Evolutionary conservation across 2,329 filamentous ascomycete genomes (phyloP).

Genomic region (Calonectria henricotiae): DNA sequence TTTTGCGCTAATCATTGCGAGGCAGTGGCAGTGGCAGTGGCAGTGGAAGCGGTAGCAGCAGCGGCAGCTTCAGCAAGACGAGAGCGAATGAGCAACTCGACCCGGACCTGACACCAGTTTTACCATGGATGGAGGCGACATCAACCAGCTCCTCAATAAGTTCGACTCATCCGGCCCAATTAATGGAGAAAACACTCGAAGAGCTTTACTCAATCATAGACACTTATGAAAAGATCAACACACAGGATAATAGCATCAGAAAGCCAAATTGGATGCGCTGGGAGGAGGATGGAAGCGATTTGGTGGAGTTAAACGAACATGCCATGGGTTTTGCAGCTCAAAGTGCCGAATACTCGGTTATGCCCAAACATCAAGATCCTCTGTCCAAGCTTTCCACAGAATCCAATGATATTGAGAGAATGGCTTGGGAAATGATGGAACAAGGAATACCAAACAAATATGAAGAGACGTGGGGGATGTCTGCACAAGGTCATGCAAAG

Average conservation of each 20-base stretch:
- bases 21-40: conserved; percentile 25
- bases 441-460: conserved; percentile 44
- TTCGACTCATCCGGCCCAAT: conserved; percentile 25
- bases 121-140: conserved; percentile 44
- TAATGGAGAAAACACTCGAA: conserved; percentile 41
- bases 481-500: conserved; percentile 52
- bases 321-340: conserved; percentile 48
- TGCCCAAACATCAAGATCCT: conserved; percentile 45
- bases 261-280: conserved; percentile 55
- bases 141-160: conserved; percentile 6
- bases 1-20: background rate
- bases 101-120: conserved; percentile 33
- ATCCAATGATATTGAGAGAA: conserved; percentile 52
- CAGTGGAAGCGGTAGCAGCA: conserved; percentile 33
- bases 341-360: conserved; percentile 51
- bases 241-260: conserved; percentile 41
- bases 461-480: conserved; percentile 56
- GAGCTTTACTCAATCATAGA: conserved; percentile 44
- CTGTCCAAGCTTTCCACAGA: conserved; percentile 31
- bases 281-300: conserved; percentile 55
- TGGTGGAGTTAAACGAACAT: conserved; percentile 53
- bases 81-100: conserved; percentile 29
- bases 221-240: conserved; percentile 49
- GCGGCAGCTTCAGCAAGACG: conserved; percentile 20
- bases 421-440: conserved; percentile 57